Evolutionary conservation across 345 rosid species (phyloP), one percentile per base, ranked within the genome.

Genomic region (Schrenkiella parvula): DNA sequence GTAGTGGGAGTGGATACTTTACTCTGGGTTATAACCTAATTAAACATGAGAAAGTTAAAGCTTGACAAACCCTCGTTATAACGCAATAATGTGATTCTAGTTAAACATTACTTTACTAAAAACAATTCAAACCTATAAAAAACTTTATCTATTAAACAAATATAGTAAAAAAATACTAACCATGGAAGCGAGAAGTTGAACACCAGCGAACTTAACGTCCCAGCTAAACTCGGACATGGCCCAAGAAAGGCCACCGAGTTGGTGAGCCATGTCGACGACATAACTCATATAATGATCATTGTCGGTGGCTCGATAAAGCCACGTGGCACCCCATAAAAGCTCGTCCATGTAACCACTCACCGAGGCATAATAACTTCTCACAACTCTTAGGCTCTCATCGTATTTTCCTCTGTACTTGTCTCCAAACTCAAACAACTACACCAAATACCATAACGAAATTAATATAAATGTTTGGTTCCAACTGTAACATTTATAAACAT

Each of bases 291-390:
- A 89, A 18, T 60, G 72, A 10, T 81, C 85, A 13, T 50, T 76
- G 91, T 87, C 91, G 90, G 99, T 91, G 89, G 97, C 97, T 79
- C 79, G 74, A 83, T 89, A 85, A 44, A 95, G 82, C 99, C 99
- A 95, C 83, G 87, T 72, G 50, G 93, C 97, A 29, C 83, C 97
- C 99, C 97, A 95, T 74, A 95, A 71, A 84, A 95, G 79, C 87
- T 95, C 99, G 56, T 95, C 99, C 87, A 60, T 86, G 85, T 88
- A 89, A 39, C 97, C 99, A 80, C 97, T 95, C 79, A 89, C 95
- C 63, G 99, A 95, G 55, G 90, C 82, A 52, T 91, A 95, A 84
- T 95, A 88, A 78, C 81, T 85, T 82, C 82, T 91, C 80, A 83
- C 99, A 71, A 81, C 93, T 50, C 72, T 81, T 46, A 91, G 66